phyloP scores from a whole-genome alignment of 371 early-diverging fungal species.

The Coemansia sp. region DNA sequence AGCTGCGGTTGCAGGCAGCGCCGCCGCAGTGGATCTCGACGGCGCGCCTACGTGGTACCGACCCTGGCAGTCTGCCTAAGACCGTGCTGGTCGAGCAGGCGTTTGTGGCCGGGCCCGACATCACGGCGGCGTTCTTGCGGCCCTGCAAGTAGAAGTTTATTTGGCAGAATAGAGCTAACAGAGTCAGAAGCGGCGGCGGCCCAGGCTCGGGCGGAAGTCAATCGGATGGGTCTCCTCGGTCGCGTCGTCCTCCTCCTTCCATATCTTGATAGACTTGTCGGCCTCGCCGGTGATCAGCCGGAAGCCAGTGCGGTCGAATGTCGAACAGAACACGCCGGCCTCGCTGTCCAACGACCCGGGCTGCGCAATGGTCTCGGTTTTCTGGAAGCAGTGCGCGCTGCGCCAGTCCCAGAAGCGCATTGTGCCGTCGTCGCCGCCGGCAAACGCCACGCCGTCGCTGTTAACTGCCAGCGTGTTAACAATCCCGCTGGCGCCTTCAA shows the following conservation, averaged over 20 bases:
- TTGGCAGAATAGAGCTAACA: background rate
- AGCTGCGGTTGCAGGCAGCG: constrained; percentile 30
- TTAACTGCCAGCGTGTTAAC: constrained; percentile 89
- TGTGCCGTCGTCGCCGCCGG: constrained; percentile 90
- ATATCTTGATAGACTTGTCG: constrained; percentile 98
- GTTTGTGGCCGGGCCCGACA: constrained; percentile 30
- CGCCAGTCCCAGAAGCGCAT: constrained; percentile 98
- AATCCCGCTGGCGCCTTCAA: constrained; percentile 84
- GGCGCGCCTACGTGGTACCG: constrained; percentile 1
- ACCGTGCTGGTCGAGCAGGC: constrained; percentile 32
- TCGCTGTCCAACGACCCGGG: constrained; percentile 97
- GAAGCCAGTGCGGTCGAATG: constrained; percentile 92
- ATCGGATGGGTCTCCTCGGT: constrained; percentile 72
- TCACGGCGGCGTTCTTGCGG: constrained; percentile 30
- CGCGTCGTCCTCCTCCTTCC: constrained; percentile 53
- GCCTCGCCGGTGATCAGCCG: constrained; percentile 97
- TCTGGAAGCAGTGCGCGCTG: constrained; percentile 92
- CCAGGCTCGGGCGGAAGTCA: constrained; percentile 59
- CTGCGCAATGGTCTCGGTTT: constrained; percentile 79
- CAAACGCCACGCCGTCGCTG: constrained; percentile 88
- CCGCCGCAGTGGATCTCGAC: constrained; percentile 35
- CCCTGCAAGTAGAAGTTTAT: constrained; percentile 2
- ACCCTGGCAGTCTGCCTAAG: background rate
- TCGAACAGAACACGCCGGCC: constrained; percentile 91
- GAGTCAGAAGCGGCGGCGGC: constrained; percentile 26